These are phyloP conservation scores for Gaeumannomyces sp. DNA, from an alignment of 2,329 filamentous ascomycete genomes.

Conservation along the genomic window DNA sequence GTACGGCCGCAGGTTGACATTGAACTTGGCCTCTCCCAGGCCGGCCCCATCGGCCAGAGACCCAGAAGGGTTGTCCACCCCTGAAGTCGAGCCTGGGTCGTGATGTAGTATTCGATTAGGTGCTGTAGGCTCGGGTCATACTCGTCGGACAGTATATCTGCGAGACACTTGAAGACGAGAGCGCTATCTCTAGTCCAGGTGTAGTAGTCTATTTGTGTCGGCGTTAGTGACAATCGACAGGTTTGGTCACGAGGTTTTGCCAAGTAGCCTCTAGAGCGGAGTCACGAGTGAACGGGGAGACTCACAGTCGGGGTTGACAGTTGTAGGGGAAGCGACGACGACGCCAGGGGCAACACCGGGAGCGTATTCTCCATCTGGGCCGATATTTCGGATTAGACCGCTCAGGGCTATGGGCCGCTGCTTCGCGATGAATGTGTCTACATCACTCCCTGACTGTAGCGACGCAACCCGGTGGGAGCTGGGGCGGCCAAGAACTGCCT, in stretches of 20 bases:
- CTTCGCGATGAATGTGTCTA: conserved; percentile 46
- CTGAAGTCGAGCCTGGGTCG: conserved; percentile 60
- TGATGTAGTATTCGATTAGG: conserved; percentile 62
- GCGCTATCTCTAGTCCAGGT: conserved; percentile 75
- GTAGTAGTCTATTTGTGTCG: conserved; percentile 48
- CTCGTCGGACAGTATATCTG: conserved; percentile 56
- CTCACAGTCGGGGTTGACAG: conserved; percentile 49
- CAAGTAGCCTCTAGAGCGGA: not conserved
- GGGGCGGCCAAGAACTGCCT: conserved; percentile 43
- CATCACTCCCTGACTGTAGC: conserved; percentile 28
- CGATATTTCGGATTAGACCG: conserved; percentile 54
- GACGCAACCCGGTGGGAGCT: conserved; percentile 24
- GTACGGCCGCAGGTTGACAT: conserved; percentile 57
- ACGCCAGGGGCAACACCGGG: conserved; percentile 41
- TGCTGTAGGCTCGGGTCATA: conserved; percentile 54
- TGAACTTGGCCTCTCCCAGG: conserved; percentile 69
- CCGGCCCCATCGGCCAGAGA: conserved; percentile 43
- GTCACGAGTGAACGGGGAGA: conserved; percentile 3
- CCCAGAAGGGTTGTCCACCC: conserved; percentile 64
- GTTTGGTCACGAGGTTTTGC: not conserved
- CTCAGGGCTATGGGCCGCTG: conserved; percentile 46
- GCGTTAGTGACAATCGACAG: not conserved
- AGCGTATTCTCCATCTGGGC: conserved; percentile 44
- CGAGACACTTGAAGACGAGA: conserved; percentile 60
- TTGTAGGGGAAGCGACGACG: conserved; percentile 53